Evolutionary conservation across 1,139 yeast genomes (phyloP).

Genomic region (Groenewaldozyma auringiensis): DNA sequence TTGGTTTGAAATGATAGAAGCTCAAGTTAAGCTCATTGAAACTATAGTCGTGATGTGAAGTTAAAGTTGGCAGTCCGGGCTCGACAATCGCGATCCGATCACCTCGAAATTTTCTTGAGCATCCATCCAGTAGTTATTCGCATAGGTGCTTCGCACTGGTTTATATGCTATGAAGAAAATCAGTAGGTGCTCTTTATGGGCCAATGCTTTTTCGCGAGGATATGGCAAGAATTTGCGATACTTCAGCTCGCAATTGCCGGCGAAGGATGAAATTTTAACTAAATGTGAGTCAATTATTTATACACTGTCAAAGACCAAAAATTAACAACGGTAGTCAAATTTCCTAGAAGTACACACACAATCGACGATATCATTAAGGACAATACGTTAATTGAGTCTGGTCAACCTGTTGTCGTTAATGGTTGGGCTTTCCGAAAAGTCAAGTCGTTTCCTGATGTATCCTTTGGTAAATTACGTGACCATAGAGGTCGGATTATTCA

Average conservation of each 20-base stretch:
- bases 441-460: conserved; percentile 45
- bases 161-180: too few species aligned
- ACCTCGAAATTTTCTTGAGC: too few species aligned
- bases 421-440: conserved; percentile 85
- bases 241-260: conserved; percentile 7
- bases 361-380: conserved; percentile 8
- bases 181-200: background rate
- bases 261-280: conserved; percentile 8
- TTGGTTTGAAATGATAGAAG: background rate
- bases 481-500: conserved; percentile 60
- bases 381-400: conserved; percentile 2
- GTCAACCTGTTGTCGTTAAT: conserved; percentile 33
- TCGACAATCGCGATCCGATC: too few species aligned
- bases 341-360: conserved; percentile 17
- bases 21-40: background rate
- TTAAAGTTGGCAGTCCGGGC: too few species aligned
- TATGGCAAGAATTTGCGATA: background rate
- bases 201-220: background rate
- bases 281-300: conserved; percentile 19
- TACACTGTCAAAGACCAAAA: too few species aligned
- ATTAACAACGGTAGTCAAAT: conserved; percentile 10
- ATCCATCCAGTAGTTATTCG: too few species aligned
- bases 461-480: conserved; percentile 72
- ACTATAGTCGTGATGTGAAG: too few species aligned
- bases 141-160: too few species aligned